phyloP scores from a whole-genome alignment of 2,329 filamentous ascomycete genomes.

The Fusarium virguliforme region DNA sequence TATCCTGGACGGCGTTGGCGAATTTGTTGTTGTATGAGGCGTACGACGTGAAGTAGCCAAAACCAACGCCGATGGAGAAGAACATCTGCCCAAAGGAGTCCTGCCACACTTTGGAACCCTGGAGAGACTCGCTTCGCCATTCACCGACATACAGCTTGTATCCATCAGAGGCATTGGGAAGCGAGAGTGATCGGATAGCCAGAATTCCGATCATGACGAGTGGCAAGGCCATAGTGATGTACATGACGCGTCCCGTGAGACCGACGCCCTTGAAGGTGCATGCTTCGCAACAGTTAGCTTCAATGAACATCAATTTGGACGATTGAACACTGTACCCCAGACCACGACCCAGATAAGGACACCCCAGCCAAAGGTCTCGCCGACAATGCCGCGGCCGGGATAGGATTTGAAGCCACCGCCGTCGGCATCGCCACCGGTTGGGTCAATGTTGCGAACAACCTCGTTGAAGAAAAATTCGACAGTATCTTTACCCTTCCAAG shows the following conservation, averaged over 20 bases:
- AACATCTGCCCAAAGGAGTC: constrained; percentile 66
- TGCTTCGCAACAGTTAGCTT: constrained; percentile 43
- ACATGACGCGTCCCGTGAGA: constrained; percentile 69
- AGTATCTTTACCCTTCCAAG: constrained; percentile 61
- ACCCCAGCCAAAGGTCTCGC: constrained; percentile 69
- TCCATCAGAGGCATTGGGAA: constrained; percentile 67
- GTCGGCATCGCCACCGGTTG: neutral
- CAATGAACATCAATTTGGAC: too few species aligned
- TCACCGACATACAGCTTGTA: constrained; percentile 59
- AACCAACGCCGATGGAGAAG: constrained; percentile 64
- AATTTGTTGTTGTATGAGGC: constrained; percentile 70
- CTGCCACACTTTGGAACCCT: constrained; percentile 61
- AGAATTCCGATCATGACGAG: constrained; percentile 69
- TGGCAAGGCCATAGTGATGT: constrained; percentile 71
- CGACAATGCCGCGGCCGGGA: constrained; percentile 61
- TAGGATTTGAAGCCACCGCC: constrained; percentile 53
- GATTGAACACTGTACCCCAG: constrained; percentile 54
- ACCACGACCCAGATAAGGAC: constrained; percentile 71
- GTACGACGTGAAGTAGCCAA: constrained; percentile 70
- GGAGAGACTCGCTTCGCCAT: constrained; percentile 62
- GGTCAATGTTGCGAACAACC: constrained; percentile 55
- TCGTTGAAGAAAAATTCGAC: constrained; percentile 44
- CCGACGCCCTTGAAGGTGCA: constrained; percentile 72
- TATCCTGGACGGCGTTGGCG: constrained; percentile 68
- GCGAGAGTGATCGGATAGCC: constrained; percentile 65